Conservation (phyloP, 2,329 filamentous ascomycete genomes). For the Madurella fahalii region DNA sequence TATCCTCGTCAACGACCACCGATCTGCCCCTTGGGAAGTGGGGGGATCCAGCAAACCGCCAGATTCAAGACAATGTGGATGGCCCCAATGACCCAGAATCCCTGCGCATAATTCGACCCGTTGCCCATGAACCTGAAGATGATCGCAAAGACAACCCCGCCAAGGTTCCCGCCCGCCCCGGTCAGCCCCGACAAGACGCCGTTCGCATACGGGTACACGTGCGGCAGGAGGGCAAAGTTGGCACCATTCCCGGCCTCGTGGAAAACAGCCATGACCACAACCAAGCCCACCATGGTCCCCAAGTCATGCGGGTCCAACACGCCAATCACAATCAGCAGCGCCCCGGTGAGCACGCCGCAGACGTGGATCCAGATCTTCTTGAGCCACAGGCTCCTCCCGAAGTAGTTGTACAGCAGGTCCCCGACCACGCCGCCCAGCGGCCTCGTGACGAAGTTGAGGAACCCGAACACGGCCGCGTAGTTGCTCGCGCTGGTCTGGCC, state of each 20-base stretch:
- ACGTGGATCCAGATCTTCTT: slow-evolving; percentile 58
- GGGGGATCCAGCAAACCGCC: slow-evolving; percentile 52
- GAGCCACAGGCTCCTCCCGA: slow-evolving; percentile 35
- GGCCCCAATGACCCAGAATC: slow-evolving; percentile 77
- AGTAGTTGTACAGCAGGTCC: slow-evolving; percentile 45
- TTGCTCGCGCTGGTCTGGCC: slow-evolving; percentile 55
- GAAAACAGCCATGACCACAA: slow-evolving; percentile 76
- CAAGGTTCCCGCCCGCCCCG: slow-evolving; percentile 76
- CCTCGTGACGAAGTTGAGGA: slow-evolving; percentile 65
- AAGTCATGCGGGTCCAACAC: slow-evolving; percentile 56
- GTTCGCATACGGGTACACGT: slow-evolving; percentile 79
- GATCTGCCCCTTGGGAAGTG: slow-evolving; percentile 51
- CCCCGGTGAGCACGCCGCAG: slow-evolving; percentile 60
- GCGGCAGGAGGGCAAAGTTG: slow-evolving; percentile 81
- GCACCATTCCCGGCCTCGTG: slow-evolving; percentile 80
- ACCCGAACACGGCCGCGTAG: slow-evolving; percentile 69
- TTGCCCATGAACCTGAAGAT: slow-evolving; percentile 69
- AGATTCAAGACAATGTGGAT: slow-evolving; percentile 69
- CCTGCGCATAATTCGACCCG: slow-evolving; percentile 61
- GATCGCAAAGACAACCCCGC: slow-evolving; percentile 79
- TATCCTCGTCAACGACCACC: slow-evolving; percentile 36
- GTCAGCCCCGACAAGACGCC: slow-evolving; percentile 72
- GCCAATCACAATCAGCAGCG: slow-evolving; percentile 58
- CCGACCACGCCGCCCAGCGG: slow-evolving; percentile 61
- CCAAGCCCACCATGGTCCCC: slow-evolving; percentile 69